phyloP scores from a whole-genome alignment of 106 monocot genomes.

The Vanilla planifolia region DNA sequence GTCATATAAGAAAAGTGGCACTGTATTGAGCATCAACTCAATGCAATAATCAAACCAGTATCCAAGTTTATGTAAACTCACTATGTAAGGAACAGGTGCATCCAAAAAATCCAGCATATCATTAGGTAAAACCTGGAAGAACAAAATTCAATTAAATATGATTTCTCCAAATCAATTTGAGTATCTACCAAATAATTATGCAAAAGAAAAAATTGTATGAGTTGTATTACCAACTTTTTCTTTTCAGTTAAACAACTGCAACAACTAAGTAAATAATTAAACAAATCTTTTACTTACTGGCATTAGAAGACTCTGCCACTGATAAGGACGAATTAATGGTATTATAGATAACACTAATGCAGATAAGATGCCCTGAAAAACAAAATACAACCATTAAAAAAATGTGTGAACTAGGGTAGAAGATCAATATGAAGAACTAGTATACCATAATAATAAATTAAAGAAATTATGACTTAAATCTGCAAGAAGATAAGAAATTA shows the following conservation, averaged over 20 bases:
- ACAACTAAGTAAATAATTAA: background rate
- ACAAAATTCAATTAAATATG: background rate
- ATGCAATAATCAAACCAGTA: background rate
- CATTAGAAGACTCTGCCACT: constrained; percentile 95
- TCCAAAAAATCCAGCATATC: constrained; percentile 97
- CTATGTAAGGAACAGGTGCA: constrained; percentile 98
- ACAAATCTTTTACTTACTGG: constrained; percentile 45
- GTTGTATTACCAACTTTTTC: too few relatives aligned
- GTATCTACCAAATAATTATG: background rate
- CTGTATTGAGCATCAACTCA: background rate
- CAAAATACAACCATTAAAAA: constrained; percentile 2
- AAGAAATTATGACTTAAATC: too few relatives aligned
- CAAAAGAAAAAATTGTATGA: background rate
- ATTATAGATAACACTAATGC: constrained; percentile 86
- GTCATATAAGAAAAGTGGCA: too few relatives aligned
- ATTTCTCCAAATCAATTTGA: background rate
- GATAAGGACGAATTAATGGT: constrained; percentile 88
- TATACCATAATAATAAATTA: too few relatives aligned
- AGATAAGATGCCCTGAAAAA: constrained; percentile 77
- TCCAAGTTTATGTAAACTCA: constrained; percentile 35
- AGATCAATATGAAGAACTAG: too few relatives aligned
- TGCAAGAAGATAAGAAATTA: too few relatives aligned
- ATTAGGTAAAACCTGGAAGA: constrained; percentile 76
- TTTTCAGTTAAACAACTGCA: background rate
- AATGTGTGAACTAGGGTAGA: too few relatives aligned